Evolutionary conservation across 176 grass and related monocot species (phyloP).

Genomic region (Cocos nucifera): DNA sequence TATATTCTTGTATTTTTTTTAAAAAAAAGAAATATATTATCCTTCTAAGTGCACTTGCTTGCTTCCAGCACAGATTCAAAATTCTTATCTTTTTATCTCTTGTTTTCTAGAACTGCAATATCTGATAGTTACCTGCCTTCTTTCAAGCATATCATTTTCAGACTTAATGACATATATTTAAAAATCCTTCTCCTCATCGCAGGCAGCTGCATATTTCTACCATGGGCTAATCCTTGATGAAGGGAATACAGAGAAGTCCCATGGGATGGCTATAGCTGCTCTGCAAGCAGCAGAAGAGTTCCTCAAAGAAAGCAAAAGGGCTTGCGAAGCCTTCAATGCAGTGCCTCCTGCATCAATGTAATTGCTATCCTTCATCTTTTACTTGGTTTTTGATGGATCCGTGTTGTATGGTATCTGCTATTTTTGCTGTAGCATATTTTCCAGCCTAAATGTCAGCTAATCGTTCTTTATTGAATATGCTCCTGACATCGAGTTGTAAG

Average conservation of each 20-base stretch:
- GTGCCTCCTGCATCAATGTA: constrained; percentile 18
- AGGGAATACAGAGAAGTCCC: constrained; percentile 22
- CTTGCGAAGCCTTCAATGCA: constrained; percentile 17
- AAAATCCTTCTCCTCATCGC: neutral
- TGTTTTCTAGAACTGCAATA: too few relatives aligned
- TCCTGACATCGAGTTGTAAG: too few relatives aligned
- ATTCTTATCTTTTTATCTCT: too few relatives aligned
- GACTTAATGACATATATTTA: neutral
- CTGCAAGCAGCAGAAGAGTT: constrained; percentile 21
- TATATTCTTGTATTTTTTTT: too few relatives aligned
- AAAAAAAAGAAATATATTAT: too few relatives aligned
- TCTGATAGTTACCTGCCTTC: too few relatives aligned
- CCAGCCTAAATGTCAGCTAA: too few relatives aligned
- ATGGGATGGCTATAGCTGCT: constrained; percentile 17
- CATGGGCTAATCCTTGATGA: constrained; percentile 23
- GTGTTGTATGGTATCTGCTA: neutral
- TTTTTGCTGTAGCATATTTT: neutral
- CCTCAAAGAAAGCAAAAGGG: constrained; percentile 22
- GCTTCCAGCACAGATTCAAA: too few relatives aligned
- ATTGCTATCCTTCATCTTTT: neutral
- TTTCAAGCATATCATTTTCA: too few relatives aligned
- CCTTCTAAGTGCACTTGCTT: too few relatives aligned
- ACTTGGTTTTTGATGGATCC: neutral
- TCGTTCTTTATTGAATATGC: too few relatives aligned
- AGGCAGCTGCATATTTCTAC: constrained; percentile 26